phyloP scores from a whole-genome alignment of 345 rosid species.

The Rhodamnia argentea region DNA sequence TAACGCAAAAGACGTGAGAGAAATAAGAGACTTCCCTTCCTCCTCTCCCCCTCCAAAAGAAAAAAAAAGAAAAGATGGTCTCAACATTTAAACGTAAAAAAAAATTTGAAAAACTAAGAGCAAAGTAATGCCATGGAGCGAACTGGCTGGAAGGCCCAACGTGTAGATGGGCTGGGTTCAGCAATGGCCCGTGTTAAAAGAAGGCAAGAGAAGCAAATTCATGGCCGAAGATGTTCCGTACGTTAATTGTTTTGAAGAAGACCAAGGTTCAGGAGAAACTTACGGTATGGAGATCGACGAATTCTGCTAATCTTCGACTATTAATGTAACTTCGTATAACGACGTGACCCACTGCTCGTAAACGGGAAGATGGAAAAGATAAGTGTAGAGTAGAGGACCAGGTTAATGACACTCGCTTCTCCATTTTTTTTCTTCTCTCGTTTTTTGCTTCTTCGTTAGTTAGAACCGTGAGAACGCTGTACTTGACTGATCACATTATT shows the following conservation, averaged over 20 bases:
- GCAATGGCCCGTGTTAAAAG: background rate
- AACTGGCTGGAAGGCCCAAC: background rate
- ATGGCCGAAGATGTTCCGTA: background rate
- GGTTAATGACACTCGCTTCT: too few relatives aligned
- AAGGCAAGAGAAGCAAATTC: background rate
- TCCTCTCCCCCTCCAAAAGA: too few relatives aligned
- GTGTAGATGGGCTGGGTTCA: background rate
- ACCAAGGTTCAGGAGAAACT: background rate
- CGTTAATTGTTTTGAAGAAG: background rate
- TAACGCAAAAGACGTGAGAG: background rate
- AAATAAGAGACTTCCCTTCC: background rate
- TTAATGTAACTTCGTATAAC: background rate
- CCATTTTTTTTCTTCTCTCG: background rate
- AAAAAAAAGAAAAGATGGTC: background rate
- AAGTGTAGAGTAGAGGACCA: too few relatives aligned
- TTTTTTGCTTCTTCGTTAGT: background rate
- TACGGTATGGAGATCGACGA: background rate
- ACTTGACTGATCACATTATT: too few relatives aligned
- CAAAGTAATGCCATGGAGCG: rapidly evolving
- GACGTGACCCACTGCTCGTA: background rate
- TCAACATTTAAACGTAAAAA: too few relatives aligned
- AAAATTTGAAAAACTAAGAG: background rate
- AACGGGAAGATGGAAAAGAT: background rate
- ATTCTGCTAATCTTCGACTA: background rate
- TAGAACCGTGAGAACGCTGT: background rate